Evolutionary conservation across 2,329 filamentous ascomycete genomes (phyloP).

Genomic region (Pseudogymnoascus sp.): DNA sequence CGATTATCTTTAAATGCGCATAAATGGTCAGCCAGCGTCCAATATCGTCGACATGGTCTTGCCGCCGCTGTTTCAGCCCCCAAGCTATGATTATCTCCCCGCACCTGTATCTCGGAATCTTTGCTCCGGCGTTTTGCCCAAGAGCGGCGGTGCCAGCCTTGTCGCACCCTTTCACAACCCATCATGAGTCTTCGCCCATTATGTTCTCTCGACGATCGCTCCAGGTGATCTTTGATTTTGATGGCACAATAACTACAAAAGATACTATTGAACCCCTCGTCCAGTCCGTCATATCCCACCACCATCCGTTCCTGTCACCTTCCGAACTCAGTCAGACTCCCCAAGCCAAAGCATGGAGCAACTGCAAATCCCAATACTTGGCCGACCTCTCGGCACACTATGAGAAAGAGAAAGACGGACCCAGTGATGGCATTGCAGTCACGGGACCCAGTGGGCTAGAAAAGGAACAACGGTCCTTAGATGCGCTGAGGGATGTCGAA

Average conservation of each 20-base stretch:
- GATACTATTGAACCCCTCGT: conserved; percentile 22
- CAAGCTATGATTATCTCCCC: background rate
- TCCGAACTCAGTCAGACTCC: conserved; percentile 13
- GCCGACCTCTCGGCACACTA: conserved; percentile 16
- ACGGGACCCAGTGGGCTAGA: background rate
- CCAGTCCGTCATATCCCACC: conserved; percentile 11
- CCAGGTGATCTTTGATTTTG: conserved; percentile 16
- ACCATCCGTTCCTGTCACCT: background rate
- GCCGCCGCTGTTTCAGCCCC: background rate
- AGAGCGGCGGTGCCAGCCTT: background rate
- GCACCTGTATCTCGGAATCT: background rate
- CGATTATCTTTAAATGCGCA: background rate
- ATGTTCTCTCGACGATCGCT: background rate
- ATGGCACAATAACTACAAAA: conserved; percentile 25
- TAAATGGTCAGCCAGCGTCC: background rate
- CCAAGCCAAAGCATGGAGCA: conserved; percentile 9
- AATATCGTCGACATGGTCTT: background rate
- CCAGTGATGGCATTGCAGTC: background rate
- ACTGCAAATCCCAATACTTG: conserved; percentile 16
- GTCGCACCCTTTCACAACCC: background rate
- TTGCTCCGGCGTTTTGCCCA: background rate
- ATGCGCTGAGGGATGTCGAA: conserved; percentile 20
- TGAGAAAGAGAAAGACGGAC: conserved; percentile 12
- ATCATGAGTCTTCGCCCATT: background rate
- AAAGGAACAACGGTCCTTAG: conserved; percentile 18